These are phyloP conservation scores for Capronia epimyces DNA, from an alignment of 2,329 filamentous ascomycete genomes.

Conservation along the genomic window DNA sequence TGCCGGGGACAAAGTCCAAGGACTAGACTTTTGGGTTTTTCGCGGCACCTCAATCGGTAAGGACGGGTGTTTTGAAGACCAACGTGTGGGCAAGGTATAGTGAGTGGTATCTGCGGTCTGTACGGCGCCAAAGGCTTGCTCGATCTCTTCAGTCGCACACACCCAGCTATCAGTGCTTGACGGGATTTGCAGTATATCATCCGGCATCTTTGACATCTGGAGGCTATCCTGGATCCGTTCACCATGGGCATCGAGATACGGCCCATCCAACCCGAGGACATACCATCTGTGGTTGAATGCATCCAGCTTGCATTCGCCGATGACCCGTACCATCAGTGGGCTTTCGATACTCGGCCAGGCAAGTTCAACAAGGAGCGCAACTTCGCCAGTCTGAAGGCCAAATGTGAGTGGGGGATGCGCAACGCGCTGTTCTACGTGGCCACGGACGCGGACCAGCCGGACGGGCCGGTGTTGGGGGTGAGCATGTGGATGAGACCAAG, in stretches of 20 bases:
- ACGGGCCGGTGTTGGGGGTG: slow-evolving; percentile 57
- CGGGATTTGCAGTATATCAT: no score
- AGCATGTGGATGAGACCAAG: slow-evolving; percentile 66
- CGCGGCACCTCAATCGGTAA: no score
- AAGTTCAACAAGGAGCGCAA: slow-evolving; percentile 59
- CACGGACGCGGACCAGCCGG: slow-evolving; percentile 48
- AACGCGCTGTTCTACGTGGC: slow-evolving; percentile 66
- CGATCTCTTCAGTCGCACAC: no score
- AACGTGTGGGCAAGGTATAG: no score
- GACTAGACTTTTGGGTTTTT: no score
- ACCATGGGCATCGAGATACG: slow-evolving; percentile 52
- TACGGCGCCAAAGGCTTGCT: no score
- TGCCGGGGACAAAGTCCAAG: no score
- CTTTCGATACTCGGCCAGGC: slow-evolving; percentile 46
- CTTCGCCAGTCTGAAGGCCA: slow-evolving; percentile 56
- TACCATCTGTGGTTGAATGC: slow-evolving; percentile 58
- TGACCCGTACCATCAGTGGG: slow-evolving; percentile 63
- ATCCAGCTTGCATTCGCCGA: slow-evolving; percentile 62
- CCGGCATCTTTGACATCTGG: no score
- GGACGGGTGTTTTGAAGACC: no score
- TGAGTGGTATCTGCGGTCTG: no score
- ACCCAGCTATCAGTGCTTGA: no score
- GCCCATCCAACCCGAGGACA: slow-evolving; percentile 54
- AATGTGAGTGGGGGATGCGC: slow-evolving; percentile 65
- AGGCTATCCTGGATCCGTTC: background rate